Evolutionary conservation across 176 grass and related monocot species (phyloP), one percentile per base, ranked within the genome.

Genomic region (Raddia distichophylla): DNA sequence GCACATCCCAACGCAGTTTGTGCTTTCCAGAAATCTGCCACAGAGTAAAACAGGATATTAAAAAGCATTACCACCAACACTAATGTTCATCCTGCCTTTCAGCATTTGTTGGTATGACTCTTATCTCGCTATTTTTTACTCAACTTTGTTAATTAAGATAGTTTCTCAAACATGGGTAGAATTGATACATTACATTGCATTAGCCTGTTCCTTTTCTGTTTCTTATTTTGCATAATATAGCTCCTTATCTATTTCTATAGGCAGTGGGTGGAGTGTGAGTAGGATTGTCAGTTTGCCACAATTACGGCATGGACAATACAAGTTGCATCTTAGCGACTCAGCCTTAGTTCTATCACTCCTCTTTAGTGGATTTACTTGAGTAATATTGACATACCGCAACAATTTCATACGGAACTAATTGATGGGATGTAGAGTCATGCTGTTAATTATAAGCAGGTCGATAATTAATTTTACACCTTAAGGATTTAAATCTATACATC

Each of bases 1-100:
- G 85, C 97, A 99, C 93, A 95, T 95, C 76, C 97, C 97, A 72
- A 99, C 85, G 80, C 97, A 99, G 35, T 87, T 88, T 34, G 97
- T 96, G 89, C 89, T 99, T 86, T 99, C 97, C 69, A 99, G 80
- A 83, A 99, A 96, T 86, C 97, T 99, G 65, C 60, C 61, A 27
- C 15, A 71, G 64, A 79, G 63, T 43, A 89, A 64, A 10, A 71
- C 52, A 70, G 37, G 64, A 72, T 67, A 87, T 64, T 64, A 34
- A 78, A 72, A 7, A 68, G 69, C n/a, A 88, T 73, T 19, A 48
- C n/a, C 32, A 78, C 9, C 40, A 4, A 14, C 60, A 63, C 2
- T 12, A 14, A 81, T 37, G 69, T 56, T 22, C 45, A 60, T 40
- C 18, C 16, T 46, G 71, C 9, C 54, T 70, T 72, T 70, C 34